Base-by-base conservation (phyloP, 1,284 basidiomycete genomes). In the Puccinia novopanici region DNA sequence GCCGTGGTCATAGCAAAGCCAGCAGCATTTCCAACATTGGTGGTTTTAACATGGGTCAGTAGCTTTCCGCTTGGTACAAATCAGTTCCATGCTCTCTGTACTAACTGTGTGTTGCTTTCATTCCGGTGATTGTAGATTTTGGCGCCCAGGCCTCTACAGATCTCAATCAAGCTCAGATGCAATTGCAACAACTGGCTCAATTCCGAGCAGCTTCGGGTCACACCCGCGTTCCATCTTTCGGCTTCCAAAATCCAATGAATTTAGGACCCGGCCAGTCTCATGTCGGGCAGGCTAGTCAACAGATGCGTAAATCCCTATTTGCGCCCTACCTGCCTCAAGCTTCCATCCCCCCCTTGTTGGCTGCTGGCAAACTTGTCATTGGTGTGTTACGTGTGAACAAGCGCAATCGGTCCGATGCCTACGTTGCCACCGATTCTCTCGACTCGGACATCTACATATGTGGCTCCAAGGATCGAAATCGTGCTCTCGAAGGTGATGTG, bases 271-370 rank as follows among this genome's bases (percentile, higher is more conserved):
- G 91, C 19, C 91, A 92, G 19, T 90, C 93, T 82, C 92, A 91
- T 84, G 86, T 93, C n/a, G 82, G 83, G 2, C 71, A 82, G 76
- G 75, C 74, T 24, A 91, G 91, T 57, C 93, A 87, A 83, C 93
- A 95, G 83, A 93, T 93, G 87, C 92, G 97, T 87, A 99, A 99
- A 88, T 98, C 95, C 59, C 89, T 99, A 72, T 99, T 99, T 85
- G 97, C 97, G 83, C 97, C 96, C 80, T 99, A 99, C 86, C 90
- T 99, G 80, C 97, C 97, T 75, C 96, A 98, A 86, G 95, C 95
- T 12, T 97, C 95, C 59, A 90, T 99, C 65, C 96, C 97, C 42
- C 96, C 96, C 70, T 90, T 99, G 81, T 90, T 99, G 75, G 93
- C 93, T n/a, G 95, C 97, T 22, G 97, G 96, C 72, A 99, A 99